Evolutionary conservation across 78 protist genomes (phyloP).

Genomic region (Isochrysis galbana): DNA sequence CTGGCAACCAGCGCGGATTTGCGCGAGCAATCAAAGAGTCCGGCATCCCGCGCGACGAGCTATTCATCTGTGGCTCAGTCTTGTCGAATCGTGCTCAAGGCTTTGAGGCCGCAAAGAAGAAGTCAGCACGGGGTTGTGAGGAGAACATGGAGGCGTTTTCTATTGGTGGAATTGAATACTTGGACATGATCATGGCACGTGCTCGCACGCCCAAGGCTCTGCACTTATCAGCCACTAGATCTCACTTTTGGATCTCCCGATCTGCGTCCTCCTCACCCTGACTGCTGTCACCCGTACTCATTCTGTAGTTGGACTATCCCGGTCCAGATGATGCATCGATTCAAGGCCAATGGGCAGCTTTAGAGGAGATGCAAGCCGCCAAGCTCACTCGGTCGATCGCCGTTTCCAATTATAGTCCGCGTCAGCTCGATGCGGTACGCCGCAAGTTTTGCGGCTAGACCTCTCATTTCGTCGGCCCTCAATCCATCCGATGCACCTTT

Average conservation of each 20-base stretch:
- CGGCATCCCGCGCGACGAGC: slow-evolving; percentile 29
- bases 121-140: neutral
- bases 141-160: neutral
- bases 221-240: too few species aligned
- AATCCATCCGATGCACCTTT: neutral
- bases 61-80: slow-evolving; percentile 33
- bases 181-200: slow-evolving; percentile 31
- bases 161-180: neutral
- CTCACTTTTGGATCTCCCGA: too few species aligned
- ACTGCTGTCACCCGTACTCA: too few species aligned
- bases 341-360: slow-evolving; percentile 19
- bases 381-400: neutral
- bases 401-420: slow-evolving; percentile 17
- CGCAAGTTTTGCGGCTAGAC: too few species aligned
- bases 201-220: too few species aligned
- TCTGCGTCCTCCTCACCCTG: too few species aligned
- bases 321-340: neutral
- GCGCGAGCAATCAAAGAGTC: neutral
- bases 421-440: slow-evolving; percentile 22
- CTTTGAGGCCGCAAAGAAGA: neutral
- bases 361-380: slow-evolving; percentile 24
- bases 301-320: slow-evolving; percentile 31
- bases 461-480: neutral
- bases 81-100: slow-evolving; percentile 7
- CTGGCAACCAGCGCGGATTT: slow-evolving; percentile 5